Percentiles rank a stretch among this genome's conserved stretches.
Conservation (phyloP, 257 asterid genomes). For the Przewalskia tangutica region DNA sequence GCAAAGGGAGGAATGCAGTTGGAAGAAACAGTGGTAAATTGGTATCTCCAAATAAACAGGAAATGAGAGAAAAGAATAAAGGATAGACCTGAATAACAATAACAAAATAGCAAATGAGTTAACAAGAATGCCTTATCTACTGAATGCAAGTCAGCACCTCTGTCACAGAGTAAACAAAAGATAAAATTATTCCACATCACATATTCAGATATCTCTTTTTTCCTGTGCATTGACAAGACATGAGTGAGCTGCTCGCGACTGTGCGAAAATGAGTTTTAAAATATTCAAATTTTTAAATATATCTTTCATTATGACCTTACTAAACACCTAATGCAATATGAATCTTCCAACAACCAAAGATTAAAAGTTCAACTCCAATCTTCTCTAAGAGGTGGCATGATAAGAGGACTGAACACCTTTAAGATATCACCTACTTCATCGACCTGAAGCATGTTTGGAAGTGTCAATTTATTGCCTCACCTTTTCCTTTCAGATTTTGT, state of each 20-base stretch:
- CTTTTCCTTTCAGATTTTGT: not conserved
- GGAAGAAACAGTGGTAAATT: not conserved
- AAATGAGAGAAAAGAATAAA: not conserved
- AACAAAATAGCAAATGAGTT: not conserved
- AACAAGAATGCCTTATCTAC: not conserved
- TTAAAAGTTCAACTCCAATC: not conserved
- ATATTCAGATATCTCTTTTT: not conserved
- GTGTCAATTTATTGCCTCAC: not conserved
- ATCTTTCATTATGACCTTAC: not conserved
- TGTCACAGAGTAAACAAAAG: not conserved
- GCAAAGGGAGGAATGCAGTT: not conserved
- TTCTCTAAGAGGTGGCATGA: not conserved
- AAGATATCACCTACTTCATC: not conserved
- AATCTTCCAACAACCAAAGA: not conserved
- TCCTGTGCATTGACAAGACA: not conserved
- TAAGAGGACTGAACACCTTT: not conserved
- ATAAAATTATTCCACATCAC: not conserved
- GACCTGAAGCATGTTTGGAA: not conserved
- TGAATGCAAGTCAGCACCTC: not conserved
- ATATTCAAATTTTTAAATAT: not conserved
- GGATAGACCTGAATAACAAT: not conserved
- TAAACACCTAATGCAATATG: not conserved
- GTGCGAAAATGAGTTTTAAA: not conserved
- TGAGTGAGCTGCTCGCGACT: not conserved
- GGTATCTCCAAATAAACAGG: not conserved